Evolutionary conservation across 768 basidiomycete species (phyloP).

Genomic region (Podaxis rugospora): DNA sequence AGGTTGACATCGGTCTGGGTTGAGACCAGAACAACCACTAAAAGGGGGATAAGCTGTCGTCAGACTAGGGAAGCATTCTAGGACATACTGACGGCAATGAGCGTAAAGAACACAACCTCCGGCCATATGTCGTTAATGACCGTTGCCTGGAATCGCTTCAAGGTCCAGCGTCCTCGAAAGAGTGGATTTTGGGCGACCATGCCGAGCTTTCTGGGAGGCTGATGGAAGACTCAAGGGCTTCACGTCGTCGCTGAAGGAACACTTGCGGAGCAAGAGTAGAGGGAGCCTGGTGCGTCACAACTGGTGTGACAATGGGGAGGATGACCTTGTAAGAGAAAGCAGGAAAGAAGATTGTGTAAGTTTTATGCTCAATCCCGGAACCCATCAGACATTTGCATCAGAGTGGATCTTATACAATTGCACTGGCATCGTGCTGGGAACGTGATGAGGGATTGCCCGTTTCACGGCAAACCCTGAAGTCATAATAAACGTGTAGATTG

Average conservation of each 20-base stretch:
- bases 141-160: slow-evolving; percentile 51
- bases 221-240: background rate
- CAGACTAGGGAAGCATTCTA: background rate
- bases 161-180: slow-evolving; percentile 41
- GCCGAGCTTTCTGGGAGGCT: background rate
- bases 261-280: background rate
- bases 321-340: background rate
- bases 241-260: background rate
- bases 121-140: slow-evolving; percentile 68
- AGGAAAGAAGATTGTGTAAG: background rate
- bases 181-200: slow-evolving; percentile 45
- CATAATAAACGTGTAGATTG: background rate
- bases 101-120: slow-evolving; percentile 56
- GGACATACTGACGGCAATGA: slow-evolving; percentile 47
- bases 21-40: slow-evolving; percentile 59
- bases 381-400: background rate
- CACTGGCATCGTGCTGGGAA: slow-evolving; percentile 5
- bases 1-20: slow-evolving; percentile 43
- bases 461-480: background rate
- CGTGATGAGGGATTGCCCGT: slow-evolving; percentile 1
- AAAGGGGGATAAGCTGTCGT: slow-evolving; percentile 8
- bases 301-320: background rate
- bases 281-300: background rate
- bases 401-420: background rate
- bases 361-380: background rate